Percentiles rank a stretch among this genome's conserved stretches.
Conservation (phyloP, 73 alveolate species). For the Diophrys appendiculata region DNA sequence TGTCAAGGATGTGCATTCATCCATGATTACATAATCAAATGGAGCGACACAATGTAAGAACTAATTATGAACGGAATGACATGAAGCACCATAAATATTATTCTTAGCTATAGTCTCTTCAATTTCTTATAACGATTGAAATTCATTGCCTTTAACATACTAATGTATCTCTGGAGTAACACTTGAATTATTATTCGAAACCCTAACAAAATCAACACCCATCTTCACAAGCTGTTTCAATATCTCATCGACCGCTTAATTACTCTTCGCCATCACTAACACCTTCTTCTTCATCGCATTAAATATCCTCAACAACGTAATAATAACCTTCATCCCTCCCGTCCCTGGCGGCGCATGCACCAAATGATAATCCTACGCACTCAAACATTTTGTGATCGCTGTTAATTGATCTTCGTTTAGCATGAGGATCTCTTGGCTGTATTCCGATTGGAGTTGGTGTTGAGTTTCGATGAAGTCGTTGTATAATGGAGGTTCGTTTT, state of each 20-base stretch:
- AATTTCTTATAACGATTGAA: neutral
- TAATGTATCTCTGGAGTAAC: constrained; percentile 24
- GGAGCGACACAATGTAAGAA: neutral
- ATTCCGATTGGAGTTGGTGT: neutral
- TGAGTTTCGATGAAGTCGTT: neutral
- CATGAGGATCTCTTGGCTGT: neutral
- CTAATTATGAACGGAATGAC: neutral
- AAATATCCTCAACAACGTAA: constrained; percentile 17
- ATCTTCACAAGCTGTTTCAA: constrained; percentile 11
- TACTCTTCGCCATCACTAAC: constrained; percentile 29
- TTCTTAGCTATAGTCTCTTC: neutral
- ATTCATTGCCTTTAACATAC: constrained; percentile 4
- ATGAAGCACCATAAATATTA: constrained; percentile 16
- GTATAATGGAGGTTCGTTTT: neutral
- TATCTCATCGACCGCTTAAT: constrained; percentile 37
- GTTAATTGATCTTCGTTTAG: constrained; percentile 16
- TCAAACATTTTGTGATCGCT: neutral
- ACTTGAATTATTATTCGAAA: constrained; percentile 18
- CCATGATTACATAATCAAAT: neutral
- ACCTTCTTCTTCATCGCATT: constrained; percentile 25
- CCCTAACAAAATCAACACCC: constrained; percentile 36
- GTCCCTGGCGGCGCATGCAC: constrained; percentile 43
- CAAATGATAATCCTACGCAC: constrained; percentile 20
- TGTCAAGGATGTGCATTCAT: neutral
- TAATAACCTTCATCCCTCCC: constrained; percentile 38